Conservation (phyloP, 192 early-diverging fungal species). For the Backusella mclennaniae region DNA sequence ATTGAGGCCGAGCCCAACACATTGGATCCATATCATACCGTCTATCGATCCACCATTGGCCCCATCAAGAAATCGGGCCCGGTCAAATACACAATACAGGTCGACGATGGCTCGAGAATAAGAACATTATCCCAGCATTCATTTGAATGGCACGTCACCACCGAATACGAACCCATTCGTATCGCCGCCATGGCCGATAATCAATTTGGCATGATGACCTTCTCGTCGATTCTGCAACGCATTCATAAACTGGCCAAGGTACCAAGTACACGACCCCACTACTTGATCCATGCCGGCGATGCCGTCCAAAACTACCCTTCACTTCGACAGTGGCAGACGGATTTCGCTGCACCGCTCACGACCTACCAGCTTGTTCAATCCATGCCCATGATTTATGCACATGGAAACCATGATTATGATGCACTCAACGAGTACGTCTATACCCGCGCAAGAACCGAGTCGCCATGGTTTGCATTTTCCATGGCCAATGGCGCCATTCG, state of each 20-base stretch:
- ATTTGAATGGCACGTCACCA: constrained; percentile 30
- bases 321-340: constrained; percentile 68
- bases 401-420: constrained; percentile 78
- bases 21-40: constrained; percentile 36
- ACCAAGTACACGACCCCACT: constrained; percentile 39
- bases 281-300: constrained; percentile 71
- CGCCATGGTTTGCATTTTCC: constrained; percentile 54
- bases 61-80: constrained; percentile 17
- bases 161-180: constrained; percentile 35
- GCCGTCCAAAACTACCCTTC: constrained; percentile 56
- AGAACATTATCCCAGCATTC: constrained; percentile 29
- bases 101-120: constrained; percentile 13
- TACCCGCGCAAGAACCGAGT: constrained; percentile 46
- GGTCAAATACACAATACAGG: constrained; percentile 21
- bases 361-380: constrained; percentile 52
- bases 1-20: constrained; percentile 14
- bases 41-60: constrained; percentile 39
- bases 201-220: constrained; percentile 46
- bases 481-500: constrained; percentile 52
- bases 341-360: constrained; percentile 64
- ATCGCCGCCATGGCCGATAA: constrained; percentile 45
- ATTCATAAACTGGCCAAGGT: not conserved
- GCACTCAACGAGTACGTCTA: constrained; percentile 41
- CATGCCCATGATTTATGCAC: constrained; percentile 64
- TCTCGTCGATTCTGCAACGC: constrained; percentile 34